A percentile compares a stretch with the other conserved stretches of the same genome.
Conservation (phyloP, 2,329 filamentous ascomycete genomes). For the Hortaea werneckii region DNA sequence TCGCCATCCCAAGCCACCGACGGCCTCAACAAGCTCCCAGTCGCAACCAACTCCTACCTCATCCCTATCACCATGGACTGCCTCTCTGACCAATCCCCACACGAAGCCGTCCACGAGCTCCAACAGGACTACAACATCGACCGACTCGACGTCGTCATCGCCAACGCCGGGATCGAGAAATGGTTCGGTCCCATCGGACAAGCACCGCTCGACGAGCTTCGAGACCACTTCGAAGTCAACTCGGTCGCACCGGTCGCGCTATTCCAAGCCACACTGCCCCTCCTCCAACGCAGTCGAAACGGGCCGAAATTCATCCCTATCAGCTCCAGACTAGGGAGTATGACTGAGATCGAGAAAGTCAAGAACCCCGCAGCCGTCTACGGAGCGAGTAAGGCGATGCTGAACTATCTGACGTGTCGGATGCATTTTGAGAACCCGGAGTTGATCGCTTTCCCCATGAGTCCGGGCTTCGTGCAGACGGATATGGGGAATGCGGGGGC, state of each 20-base stretch:
- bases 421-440: not conserved
- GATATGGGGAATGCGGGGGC: not conserved
- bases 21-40: too few species aligned
- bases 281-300: not conserved
- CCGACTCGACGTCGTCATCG: slow-evolving; percentile 24
- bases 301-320: not conserved
- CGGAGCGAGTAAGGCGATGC: not conserved
- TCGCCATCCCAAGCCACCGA: too few species aligned
- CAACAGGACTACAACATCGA: not conserved
- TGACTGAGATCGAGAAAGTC: not conserved
- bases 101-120: too few species aligned
- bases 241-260: not conserved
- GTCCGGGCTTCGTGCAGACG: not conserved
- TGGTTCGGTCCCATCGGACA: not conserved
- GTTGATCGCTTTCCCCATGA: not conserved
- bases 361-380: not conserved
- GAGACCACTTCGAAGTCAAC: not conserved
- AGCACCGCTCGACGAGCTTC: not conserved
- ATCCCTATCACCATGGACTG: too few species aligned
- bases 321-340: not conserved
- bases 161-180: slow-evolving; percentile 15
- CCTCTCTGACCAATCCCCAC: too few species aligned
- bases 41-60: too few species aligned
- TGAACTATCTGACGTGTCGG: not conserved
- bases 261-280: not conserved